Conservation (phyloP, 352 stramenopile species). For the Phytophthora quininea region DNA sequence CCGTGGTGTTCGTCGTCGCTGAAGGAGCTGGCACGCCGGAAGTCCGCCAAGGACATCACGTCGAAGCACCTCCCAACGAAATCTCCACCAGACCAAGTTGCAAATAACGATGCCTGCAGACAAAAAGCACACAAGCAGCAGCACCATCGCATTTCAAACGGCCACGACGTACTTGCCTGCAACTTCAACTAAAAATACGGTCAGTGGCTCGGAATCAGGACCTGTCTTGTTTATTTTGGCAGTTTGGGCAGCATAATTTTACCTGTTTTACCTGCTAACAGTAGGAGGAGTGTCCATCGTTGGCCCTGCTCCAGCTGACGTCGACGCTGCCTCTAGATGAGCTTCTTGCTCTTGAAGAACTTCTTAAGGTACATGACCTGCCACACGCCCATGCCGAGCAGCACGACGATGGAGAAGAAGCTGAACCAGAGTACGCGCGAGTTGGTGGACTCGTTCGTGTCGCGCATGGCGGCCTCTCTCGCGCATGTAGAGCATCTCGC, state of each 20-base stretch:
- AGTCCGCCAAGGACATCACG: slow-evolving; percentile 23
- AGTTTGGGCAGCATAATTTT: not conserved
- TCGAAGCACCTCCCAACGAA: slow-evolving; percentile 2
- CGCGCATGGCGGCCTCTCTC: slow-evolving; percentile 86
- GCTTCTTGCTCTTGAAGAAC: slow-evolving; percentile 94
- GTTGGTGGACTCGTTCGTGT: slow-evolving; percentile 92
- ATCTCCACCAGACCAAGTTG: slow-evolving; percentile 12
- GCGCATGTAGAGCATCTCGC: slow-evolving; percentile 91
- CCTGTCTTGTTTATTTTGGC: slow-evolving; percentile 27
- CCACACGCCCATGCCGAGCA: slow-evolving; percentile 86
- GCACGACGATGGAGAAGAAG: slow-evolving; percentile 87
- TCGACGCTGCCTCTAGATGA: slow-evolving; percentile 64
- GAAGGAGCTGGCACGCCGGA: slow-evolving; percentile 1
- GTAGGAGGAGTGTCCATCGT: not conserved
- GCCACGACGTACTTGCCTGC: slow-evolving; percentile 6
- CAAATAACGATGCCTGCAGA: slow-evolving; percentile 17
- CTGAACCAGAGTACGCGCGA: slow-evolving; percentile 91
- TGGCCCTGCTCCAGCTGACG: not conserved
- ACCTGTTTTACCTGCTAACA: not conserved
- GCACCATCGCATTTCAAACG: slow-evolving; percentile 26
- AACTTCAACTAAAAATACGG: slow-evolving; percentile 35
- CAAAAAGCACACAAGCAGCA: not conserved
- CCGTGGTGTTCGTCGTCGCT: slow-evolving; percentile 33
- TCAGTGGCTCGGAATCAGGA: slow-evolving; percentile 7
- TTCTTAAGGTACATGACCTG: slow-evolving; percentile 92